These are phyloP conservation scores for Russula foetens DNA, from an alignment of 768 basidiomycete species.

Conservation along the genomic window DNA sequence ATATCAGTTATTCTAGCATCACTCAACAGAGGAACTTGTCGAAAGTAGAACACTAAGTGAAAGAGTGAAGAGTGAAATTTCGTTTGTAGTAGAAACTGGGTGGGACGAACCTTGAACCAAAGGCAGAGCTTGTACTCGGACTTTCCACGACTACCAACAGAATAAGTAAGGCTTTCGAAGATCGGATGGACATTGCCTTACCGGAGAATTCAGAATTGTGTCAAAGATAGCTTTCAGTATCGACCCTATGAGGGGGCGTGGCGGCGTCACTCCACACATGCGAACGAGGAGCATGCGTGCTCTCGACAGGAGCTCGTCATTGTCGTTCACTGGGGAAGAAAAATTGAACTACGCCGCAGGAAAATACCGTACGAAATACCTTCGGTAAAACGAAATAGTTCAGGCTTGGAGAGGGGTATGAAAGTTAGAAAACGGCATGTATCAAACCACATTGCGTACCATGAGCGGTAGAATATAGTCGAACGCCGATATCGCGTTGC, in stretches of 20 bases:
- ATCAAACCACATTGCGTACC: constrained; percentile 34
- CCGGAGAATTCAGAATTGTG: constrained; percentile 68
- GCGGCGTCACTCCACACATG: constrained; percentile 82
- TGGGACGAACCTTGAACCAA: constrained; percentile 57
- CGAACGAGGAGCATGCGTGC: constrained; percentile 67
- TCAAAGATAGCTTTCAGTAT: constrained; percentile 67
- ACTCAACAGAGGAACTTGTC: constrained; percentile 72
- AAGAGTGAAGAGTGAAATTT: background rate
- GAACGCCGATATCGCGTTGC: constrained; percentile 67
- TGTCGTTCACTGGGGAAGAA: constrained; percentile 50
- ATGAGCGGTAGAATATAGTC: constrained; percentile 78
- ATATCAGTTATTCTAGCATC: constrained; percentile 73
- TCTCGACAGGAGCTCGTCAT: constrained; percentile 57
- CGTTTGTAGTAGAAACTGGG: background rate
- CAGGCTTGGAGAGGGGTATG: constrained; percentile 40
- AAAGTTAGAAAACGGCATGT: constrained; percentile 3
- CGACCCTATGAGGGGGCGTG: constrained; percentile 55
- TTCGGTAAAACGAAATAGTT: constrained; percentile 70
- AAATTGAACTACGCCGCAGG: background rate
- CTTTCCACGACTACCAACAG: constrained; percentile 66
- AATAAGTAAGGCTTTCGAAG: constrained; percentile 4
- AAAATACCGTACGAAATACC: constrained; percentile 28
- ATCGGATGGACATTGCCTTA: constrained; percentile 29
- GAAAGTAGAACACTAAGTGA: constrained; percentile 86
- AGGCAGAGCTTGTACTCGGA: constrained; percentile 79